Percentiles rank a stretch among this genome's conserved stretches.
phyloP scores from a whole-genome alignment of 768 basidiomycete genomes.

The Leucocoprinus birnbaumii region DNA sequence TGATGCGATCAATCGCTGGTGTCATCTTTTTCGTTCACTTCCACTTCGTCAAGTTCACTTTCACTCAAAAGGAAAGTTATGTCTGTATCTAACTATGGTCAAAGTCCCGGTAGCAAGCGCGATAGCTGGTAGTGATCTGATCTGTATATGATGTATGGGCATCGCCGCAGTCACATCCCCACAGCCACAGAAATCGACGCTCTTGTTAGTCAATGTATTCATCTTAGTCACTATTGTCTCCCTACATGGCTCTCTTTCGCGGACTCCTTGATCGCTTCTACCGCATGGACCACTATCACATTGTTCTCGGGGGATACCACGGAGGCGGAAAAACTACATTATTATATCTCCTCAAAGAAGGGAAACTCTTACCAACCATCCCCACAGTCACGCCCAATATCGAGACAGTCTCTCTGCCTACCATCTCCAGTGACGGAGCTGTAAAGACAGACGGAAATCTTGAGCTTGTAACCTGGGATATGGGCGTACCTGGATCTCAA shows the following conservation, averaged over 20 bases:
- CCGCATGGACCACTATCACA: conserved; percentile 15
- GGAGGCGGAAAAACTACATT: conserved; percentile 44
- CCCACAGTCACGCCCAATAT: conserved; percentile 53
- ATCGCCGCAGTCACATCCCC: too few species aligned
- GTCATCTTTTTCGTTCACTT: too few species aligned
- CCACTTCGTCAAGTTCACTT: too few species aligned
- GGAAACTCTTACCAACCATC: conserved; percentile 34
- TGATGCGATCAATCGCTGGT: too few species aligned
- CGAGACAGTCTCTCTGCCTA: conserved; percentile 42
- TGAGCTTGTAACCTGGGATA: conserved; percentile 58
- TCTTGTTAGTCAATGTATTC: too few species aligned
- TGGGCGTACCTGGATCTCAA: conserved; percentile 47
- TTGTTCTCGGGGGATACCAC: conserved; percentile 34
- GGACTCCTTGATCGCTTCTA: conserved; percentile 28
- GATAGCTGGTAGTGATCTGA: too few species aligned
- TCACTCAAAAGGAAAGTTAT: too few species aligned
- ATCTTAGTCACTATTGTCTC: too few species aligned
- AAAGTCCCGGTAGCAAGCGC: too few species aligned
- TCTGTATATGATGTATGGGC: too few species aligned
- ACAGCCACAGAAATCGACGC: too few species aligned
- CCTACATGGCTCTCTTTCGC: conserved; percentile 16
- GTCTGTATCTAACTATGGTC: too few species aligned
- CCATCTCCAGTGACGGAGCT: not conserved
- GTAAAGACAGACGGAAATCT: conserved; percentile 16
- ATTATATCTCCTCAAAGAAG: conserved; percentile 38